Base-by-base conservation (phyloP, 495 filamentous ascomycete genomes). In the Podospora didyma region DNA sequence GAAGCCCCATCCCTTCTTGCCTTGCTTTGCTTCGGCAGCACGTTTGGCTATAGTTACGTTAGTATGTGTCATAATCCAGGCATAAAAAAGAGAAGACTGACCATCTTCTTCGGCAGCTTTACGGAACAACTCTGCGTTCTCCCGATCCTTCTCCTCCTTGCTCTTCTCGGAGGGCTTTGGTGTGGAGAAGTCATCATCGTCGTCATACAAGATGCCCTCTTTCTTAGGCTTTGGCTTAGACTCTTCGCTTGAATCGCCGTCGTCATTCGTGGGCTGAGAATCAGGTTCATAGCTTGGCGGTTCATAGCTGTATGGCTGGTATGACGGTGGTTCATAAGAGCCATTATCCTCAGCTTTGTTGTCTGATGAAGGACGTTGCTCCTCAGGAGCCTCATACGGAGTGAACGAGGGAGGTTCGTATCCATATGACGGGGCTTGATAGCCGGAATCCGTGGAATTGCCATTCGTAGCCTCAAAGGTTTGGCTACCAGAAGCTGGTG, bases 41-140 rank as follows among this genome's bases (percentile, higher is more conserved):
- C 69, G 75, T 70, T 75, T 70, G 21, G 73, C 75, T 77, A 22
- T 3, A n/a, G 21, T 1, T 3, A 49, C 44, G 58, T 60, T 69
- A 68, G 68, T 52, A 37, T 44, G 37, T 23, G 10, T 49, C 4
- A 1, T 7, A 23, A 9, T 45, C 23, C 19, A 22, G 2, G 41
- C 17, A 41, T 11, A 35, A 17, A 55, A 51, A 10, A 22, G 7
- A 22, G 26, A 44, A 34, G 46, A 64, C 81, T 74, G 60, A 84
- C 82, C 89, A 79, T 96, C 92, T 69, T 89, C 89, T 76, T 96
- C 90, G 5, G 90, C 91, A 31, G 88, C 88, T 69, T 82, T 87
- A 47, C 83, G 80, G 73, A 96, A 90, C 62, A 88, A 85, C 53
- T 96, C 92, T 24, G 88, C 89, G 35, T 80, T 81, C 61, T 84